Conservation (phyloP, 345 rosid genomes). For the Mallotus nudiflorus region DNA sequence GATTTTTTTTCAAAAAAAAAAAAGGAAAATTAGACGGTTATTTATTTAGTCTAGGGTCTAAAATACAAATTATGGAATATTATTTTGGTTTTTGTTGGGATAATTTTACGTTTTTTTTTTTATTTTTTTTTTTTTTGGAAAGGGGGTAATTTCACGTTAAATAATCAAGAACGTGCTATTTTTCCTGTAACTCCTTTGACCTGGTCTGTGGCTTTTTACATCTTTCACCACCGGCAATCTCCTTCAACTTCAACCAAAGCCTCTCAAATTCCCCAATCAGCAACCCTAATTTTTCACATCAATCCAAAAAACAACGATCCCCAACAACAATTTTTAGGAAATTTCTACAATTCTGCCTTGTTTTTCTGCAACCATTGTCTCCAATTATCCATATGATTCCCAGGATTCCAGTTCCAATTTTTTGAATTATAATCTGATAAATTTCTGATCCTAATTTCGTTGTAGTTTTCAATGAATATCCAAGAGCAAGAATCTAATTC, state of each 20-base stretch:
- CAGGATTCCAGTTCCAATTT: not conserved
- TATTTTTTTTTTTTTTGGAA: no score
- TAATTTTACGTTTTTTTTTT: not conserved
- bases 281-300: conserved; percentile 14
- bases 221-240: not conserved
- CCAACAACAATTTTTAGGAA: no score
- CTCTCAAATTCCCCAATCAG: not conserved
- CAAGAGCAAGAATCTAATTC: conserved; percentile 41
- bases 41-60: no score
- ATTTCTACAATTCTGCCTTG: no score
- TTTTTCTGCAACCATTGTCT: not conserved
- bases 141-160: not conserved
- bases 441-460: no score
- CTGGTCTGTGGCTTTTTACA: not conserved
- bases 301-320: not conserved
- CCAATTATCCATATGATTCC: conserved; percentile 1
- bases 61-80: no score
- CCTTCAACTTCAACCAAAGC: not conserved
- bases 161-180: not conserved
- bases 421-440: no score
- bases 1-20: no score
- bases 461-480: conserved; percentile 35
- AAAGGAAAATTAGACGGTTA: no score
- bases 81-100: no score
- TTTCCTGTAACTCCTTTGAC: conserved; percentile 8